Base-by-base conservation (phyloP, 2,329 filamentous ascomycete species). In the Fonsecaea pugnacius region DNA sequence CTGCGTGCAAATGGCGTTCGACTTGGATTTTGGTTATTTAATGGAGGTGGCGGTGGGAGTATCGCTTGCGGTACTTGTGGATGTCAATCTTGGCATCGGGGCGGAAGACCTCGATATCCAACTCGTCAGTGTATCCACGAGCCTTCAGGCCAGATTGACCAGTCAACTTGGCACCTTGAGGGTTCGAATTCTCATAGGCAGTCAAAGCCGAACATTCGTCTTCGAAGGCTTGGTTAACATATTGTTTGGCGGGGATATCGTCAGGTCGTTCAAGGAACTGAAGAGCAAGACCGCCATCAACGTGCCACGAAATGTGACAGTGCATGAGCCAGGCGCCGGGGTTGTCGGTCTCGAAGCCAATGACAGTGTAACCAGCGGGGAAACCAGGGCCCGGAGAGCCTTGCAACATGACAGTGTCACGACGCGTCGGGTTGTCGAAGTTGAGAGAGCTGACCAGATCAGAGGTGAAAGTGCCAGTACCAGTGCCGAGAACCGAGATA, bases 291-390 rank as follows among this genome's bases (percentile, higher is more conserved):
- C 89, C 89, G 3, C 86, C 86, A 1, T 83, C 78, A 62, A 91
- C 80, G 73, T 92, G 89, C 89, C 89, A 94, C 72, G 91, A 89
- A 58, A 93, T 89, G 73, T 94, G 91, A 75, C 90, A 93, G 76
- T 92, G 90, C 78, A 92, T 90, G 3, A 90, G 75, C 87, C 87
- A 90, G 27, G 90, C 79, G 40, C 85, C 78, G 1, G 78, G 78
- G 62, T 79, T 80, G 58, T 80, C 75, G 14, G 77, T 76, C 30
- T 76, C 70, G 64, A 83, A 82, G 0, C 80, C 72, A 12, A 94
- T 72, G 8, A 92, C 85, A 21, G 89, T 83, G 73, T 89, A 87
- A 0, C 90, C 67, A n/a, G 65, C 56, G 3, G 67, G 63, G 32
- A 43, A 27, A 24, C 60, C 61, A 38, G 62, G 61, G n/a, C 64